Base-by-base conservation (phyloP, 352 stramenopile genomes). In the Phytophthora fragariaefolia region DNA sequence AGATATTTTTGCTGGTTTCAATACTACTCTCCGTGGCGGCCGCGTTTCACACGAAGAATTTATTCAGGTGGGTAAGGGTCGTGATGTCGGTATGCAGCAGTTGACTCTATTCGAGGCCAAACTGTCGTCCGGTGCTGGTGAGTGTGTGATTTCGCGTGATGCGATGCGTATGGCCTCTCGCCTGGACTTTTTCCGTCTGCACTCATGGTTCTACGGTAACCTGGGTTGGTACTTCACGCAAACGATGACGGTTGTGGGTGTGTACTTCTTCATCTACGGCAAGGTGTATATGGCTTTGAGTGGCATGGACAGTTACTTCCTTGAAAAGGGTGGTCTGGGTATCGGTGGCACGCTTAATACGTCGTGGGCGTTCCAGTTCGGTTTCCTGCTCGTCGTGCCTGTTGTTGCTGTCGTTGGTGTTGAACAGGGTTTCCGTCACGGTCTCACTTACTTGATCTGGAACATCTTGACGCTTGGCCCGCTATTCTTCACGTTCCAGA, bases 401-500 rank as follows among this genome's bases (percentile, higher is more conserved):
- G 89, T 99, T 54, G 97, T 99, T 68, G 97, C 96, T 0, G 98
- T 98, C 2, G 87, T 99, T n/a, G 96, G 96, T 74, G 97, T 99
- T 6, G 97, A 99, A 76, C 92, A 97, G 50, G 97, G 97, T 51
- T 98, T 99, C 82, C 89, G 89, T 36, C 89, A 97, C 20, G 97
- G 96, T 83, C 76, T 97, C 43, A 97, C 83, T 9, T 95, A 95
- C 62, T 83, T 98, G 56, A 64, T 98, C 7, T 96, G 97, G 84
- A 98, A 99, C 66, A 97, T 98, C 62, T 73, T 98, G 36, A 99
- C 96, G 30, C 95, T 98, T 23, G 97, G 97, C 42, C 97, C 97
- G 38, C 75, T 99, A 27, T 99, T 99, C 81, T 99, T 99, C 74
- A 99, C 98, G 71, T 99, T 99, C 85, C 97, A 99, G 73, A 99